Percentiles rank a stretch among this genome's conserved stretches.
Evolutionary conservation across 768 basidiomycete genomes (phyloP).

Genomic region (Termitomyces heimii): DNA sequence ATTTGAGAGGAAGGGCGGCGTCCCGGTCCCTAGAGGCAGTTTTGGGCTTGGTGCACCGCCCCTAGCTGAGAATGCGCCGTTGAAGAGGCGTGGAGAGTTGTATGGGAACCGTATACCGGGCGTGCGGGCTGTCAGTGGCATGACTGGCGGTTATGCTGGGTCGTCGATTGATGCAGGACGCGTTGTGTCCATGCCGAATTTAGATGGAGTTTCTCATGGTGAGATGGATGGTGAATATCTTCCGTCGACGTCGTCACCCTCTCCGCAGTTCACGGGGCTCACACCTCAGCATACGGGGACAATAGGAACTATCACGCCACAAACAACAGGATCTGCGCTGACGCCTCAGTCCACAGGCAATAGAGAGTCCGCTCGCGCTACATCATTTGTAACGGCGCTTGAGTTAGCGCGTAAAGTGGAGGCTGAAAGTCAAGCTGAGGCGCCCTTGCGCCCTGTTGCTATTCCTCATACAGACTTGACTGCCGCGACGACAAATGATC

Average conservation of each 20-base stretch:
- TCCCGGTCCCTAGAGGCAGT: slow-evolving; percentile 69
- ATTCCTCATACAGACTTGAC: slow-evolving; percentile 13
- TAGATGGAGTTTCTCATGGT: neutral
- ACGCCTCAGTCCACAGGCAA: slow-evolving; percentile 11
- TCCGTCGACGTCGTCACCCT: slow-evolving; percentile 21
- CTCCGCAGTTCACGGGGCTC: slow-evolving; percentile 6
- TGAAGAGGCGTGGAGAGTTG: slow-evolving; percentile 55
- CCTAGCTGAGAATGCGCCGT: slow-evolving; percentile 35
- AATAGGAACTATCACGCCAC: slow-evolving; percentile 1
- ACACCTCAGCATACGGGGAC: slow-evolving; percentile 7
- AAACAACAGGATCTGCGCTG: slow-evolving; percentile 1
- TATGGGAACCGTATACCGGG: slow-evolving; percentile 70
- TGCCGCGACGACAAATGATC: neutral
- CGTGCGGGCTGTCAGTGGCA: slow-evolving; percentile 25
- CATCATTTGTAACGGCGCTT: slow-evolving; percentile 34
- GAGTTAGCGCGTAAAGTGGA: slow-evolving; percentile 35
- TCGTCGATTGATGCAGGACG: slow-evolving; percentile 17
- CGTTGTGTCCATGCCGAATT: slow-evolving; percentile 24
- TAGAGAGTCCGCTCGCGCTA: slow-evolving; percentile 20
- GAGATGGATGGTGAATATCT: slow-evolving; percentile 18
- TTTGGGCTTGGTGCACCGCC: slow-evolving; percentile 66
- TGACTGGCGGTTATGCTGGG: slow-evolving; percentile 10
- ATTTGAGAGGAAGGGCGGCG: slow-evolving; percentile 74
- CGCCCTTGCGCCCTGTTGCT: slow-evolving; percentile 9
- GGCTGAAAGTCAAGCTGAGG: slow-evolving; percentile 23